Evolutionary conservation across 495 filamentous ascomycete species (phyloP).

Genomic region (Podospora australis): DNA sequence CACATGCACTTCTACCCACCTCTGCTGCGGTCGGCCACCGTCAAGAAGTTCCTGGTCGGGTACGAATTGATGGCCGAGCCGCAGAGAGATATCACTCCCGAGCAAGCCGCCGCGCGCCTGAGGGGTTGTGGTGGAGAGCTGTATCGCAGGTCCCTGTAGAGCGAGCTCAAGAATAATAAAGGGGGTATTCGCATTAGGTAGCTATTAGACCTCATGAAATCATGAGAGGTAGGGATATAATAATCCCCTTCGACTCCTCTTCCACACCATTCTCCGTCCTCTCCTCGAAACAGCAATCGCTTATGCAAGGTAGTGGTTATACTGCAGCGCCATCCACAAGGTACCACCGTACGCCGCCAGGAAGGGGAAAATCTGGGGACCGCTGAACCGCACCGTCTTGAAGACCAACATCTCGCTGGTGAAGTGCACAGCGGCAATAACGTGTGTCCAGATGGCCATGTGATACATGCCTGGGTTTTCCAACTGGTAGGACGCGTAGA

Average conservation of each 20-base stretch:
- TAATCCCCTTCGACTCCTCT: too few relatives aligned
- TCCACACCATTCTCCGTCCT: too few relatives aligned
- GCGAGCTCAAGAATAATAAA: not conserved
- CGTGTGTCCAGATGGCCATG: constrained; percentile 72
- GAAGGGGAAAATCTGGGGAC: constrained; percentile 64
- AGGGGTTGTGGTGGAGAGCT: constrained; percentile 70
- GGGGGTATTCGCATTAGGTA: constrained; percentile 10
- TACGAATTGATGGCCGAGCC: constrained; percentile 96
- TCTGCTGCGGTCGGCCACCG: constrained; percentile 82
- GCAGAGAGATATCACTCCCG: constrained; percentile 94
- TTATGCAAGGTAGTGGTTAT: constrained; percentile 53
- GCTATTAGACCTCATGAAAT: not conserved
- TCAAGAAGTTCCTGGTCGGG: constrained; percentile 92
- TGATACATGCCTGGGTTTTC: constrained; percentile 64
- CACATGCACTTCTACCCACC: constrained; percentile 98
- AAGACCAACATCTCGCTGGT: constrained; percentile 70
- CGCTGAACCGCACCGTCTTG: constrained; percentile 62
- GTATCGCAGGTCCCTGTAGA: constrained; percentile 65
- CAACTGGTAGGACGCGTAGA: constrained; percentile 85
- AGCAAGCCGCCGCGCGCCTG: constrained; percentile 80
- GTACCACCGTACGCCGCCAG: constrained; percentile 62
- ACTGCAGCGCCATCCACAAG: constrained; percentile 77
- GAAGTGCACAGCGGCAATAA: constrained; percentile 75
- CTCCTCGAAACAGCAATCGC: too few relatives aligned
- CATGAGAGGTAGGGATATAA: not conserved